These are phyloP conservation scores for Niveomyces coronatus DNA, from an alignment of 2,329 filamentous ascomycete species.

Conservation along the genomic window DNA sequence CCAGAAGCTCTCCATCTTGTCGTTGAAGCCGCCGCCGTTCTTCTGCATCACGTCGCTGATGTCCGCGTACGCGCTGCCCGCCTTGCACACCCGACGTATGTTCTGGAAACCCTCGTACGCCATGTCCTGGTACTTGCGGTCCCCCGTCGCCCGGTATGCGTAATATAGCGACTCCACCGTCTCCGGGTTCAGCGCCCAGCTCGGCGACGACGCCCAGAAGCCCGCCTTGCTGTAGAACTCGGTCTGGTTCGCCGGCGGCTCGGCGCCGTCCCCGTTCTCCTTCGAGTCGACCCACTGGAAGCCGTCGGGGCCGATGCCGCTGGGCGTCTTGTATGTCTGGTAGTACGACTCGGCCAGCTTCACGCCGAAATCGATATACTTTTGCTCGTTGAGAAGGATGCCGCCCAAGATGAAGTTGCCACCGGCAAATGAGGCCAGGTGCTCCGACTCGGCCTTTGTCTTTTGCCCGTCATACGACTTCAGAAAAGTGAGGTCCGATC, in stretches of 20 bases:
- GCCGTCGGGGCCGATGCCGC: constrained; percentile 65
- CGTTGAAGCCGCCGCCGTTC: constrained; percentile 48
- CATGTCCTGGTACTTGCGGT: constrained; percentile 70
- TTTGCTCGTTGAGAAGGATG: constrained; percentile 50
- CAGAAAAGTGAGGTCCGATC: constrained; percentile 64
- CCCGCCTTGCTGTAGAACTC: constrained; percentile 57
- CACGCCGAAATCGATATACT: constrained; percentile 66
- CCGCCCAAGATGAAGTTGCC: constrained; percentile 80
- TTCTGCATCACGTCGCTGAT: constrained; percentile 54
- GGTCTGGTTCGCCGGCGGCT: constrained; percentile 26
- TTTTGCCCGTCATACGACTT: constrained; percentile 42
- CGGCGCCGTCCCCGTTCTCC: constrained; percentile 31
- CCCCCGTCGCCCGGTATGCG: constrained; percentile 68
- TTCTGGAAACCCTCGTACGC: constrained; percentile 68
- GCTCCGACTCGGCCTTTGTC: constrained; percentile 35
- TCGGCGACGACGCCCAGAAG: constrained; percentile 54
- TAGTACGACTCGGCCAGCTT: constrained; percentile 61
- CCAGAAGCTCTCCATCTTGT: constrained; percentile 80
- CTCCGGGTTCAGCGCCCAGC: constrained; percentile 67
- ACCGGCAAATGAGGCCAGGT: constrained; percentile 70
- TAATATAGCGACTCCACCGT: constrained; percentile 82
- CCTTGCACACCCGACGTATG: constrained; percentile 52
- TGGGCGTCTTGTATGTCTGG: constrained; percentile 61
- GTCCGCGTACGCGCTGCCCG: constrained; percentile 55
- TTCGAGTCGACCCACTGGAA: constrained; percentile 50